Conservation (phyloP, 768 basidiomycete species). For the Holtermannia corniformis region DNA sequence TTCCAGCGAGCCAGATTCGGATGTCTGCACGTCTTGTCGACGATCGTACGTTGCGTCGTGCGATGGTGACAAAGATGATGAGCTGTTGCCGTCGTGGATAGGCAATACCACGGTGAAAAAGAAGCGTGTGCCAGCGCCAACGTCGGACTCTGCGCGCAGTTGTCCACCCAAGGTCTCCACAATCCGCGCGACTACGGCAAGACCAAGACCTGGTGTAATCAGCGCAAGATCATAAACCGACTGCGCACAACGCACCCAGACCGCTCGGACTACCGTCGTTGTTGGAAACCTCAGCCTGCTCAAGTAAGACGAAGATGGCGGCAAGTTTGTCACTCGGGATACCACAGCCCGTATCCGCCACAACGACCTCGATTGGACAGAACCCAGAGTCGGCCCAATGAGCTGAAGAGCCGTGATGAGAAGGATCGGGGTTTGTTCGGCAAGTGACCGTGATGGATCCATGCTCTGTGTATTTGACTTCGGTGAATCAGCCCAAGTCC, state of each 20-base stretch:
- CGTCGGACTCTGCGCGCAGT: conserved; percentile 63
- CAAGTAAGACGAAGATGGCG: conserved; percentile 69
- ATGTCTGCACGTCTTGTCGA: no score
- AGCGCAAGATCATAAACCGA: no score
- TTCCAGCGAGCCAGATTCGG: conserved; percentile 1
- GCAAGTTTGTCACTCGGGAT: conserved; percentile 59
- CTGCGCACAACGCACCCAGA: no score
- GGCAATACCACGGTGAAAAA: conserved; percentile 50
- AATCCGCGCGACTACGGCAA: conserved; percentile 71
- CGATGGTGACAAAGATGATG: conserved; percentile 7
- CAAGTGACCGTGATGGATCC: conserved; percentile 59
- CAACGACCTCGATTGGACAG: conserved; percentile 58
- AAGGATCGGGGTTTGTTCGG: conserved; percentile 43
- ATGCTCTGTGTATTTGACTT: conserved; percentile 63
- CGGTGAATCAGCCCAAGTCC: neutral
- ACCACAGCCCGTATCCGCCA: conserved; percentile 64
- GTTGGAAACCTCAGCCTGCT: conserved; percentile 52
- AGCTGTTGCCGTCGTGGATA: conserved; percentile 6
- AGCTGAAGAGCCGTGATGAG: neutral
- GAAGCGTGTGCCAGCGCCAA: conserved; percentile 60
- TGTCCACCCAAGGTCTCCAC: conserved; percentile 71
- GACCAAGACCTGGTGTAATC: no score
- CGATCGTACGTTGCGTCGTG: no score
- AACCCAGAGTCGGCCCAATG: conserved; percentile 1
- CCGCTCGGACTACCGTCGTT: conserved; percentile 7